These are phyloP conservation scores for Grosmannia huntii DNA, from an alignment of 2,329 filamentous ascomycete species.

Conservation along the genomic window DNA sequence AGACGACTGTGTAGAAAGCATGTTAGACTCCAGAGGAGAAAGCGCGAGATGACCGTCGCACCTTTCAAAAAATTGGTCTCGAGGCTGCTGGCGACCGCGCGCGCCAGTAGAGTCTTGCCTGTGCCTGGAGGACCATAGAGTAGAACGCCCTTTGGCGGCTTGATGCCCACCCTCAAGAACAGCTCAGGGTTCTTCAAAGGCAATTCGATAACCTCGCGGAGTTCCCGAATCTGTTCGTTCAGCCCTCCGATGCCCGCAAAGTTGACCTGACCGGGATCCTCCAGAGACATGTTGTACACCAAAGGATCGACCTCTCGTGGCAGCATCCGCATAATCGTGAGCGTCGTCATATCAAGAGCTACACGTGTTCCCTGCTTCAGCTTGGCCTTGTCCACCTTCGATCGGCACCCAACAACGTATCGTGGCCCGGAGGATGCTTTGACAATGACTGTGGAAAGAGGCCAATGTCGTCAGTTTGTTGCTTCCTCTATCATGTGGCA, in stretches of 20 bases:
- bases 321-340: constrained; percentile 99
- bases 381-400: constrained; percentile 94
- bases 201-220: constrained; percentile 94
- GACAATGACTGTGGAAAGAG: constrained; percentile 62
- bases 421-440: constrained; percentile 94
- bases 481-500: neutral
- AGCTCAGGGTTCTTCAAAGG: constrained; percentile 98
- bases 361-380: constrained; percentile 97
- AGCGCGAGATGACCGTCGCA: constrained; percentile 20
- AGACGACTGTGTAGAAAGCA: constrained; percentile 55
- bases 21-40: neutral
- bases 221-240: constrained; percentile 95
- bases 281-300: constrained; percentile 99
- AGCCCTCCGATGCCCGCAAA: constrained; percentile 95
- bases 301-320: constrained; percentile 95
- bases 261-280: constrained; percentile 94
- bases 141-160: constrained; percentile 93
- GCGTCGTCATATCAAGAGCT: constrained; percentile 96
- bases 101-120: constrained; percentile 86
- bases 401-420: constrained; percentile 96
- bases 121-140: constrained; percentile 94
- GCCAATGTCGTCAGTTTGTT: constrained; percentile 12
- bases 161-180: constrained; percentile 93
- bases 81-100: constrained; percentile 88
- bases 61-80: constrained; percentile 98